Evolutionary conservation across 2,329 filamentous ascomycete species (phyloP).

Genomic region (Apiospora aurea): DNA sequence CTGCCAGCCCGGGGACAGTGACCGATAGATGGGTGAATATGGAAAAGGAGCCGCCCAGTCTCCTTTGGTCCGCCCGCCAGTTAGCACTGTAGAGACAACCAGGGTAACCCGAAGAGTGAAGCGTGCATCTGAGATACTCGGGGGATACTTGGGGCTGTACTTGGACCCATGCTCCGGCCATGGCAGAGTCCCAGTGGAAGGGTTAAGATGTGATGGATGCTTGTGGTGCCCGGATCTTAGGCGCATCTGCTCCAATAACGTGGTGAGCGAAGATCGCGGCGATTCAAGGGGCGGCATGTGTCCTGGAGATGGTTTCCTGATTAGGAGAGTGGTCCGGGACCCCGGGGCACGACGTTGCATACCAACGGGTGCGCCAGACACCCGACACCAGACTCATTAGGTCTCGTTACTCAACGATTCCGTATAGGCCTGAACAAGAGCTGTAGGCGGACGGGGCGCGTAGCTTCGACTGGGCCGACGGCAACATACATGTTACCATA

Average conservation of each 20-base stretch:
- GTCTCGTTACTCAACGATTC: background rate
- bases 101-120: background rate
- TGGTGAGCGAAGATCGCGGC: constrained; percentile 20
- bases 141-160: constrained; percentile 1
- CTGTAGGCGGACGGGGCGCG: background rate
- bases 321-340: constrained; percentile 11
- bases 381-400: background rate
- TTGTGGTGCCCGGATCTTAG: constrained; percentile 16
- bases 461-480: background rate
- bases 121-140: constrained; percentile 1
- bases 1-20: background rate
- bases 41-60: background rate
- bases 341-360: constrained; percentile 8
- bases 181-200: constrained; percentile 18
- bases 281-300: constrained; percentile 22
- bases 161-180: background rate
- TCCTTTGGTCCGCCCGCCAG: background rate
- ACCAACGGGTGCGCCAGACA: background rate
- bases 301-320: constrained; percentile 18
- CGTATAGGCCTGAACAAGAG: background rate
- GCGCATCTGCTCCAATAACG: constrained; percentile 21
- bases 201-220: constrained; percentile 21
- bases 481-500: background rate
- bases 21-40: background rate
- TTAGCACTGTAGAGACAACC: constrained; percentile 11